Conservation (phyloP, 176 grass and related monocot genomes). For the Coix lacrymajobi region DNA sequence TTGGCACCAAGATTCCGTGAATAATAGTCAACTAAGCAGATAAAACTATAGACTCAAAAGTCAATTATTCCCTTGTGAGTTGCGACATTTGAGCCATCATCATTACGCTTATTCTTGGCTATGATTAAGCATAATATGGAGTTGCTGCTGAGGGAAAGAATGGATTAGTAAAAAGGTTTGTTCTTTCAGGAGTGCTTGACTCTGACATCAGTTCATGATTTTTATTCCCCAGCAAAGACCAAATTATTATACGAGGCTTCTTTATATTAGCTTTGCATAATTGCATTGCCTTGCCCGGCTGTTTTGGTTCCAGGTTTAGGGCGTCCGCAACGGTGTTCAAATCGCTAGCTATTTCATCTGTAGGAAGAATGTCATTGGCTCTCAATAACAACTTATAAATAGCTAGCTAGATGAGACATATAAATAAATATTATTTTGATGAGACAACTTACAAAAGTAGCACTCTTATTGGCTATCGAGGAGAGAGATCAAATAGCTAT, state of each 20-base stretch:
- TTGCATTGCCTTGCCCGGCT: conserved; percentile 27
- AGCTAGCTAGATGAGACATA: too few relatives aligned
- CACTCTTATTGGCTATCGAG: too few relatives aligned
- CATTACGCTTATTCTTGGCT: conserved; percentile 24
- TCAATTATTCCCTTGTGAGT: background rate
- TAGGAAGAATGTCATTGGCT: too few relatives aligned
- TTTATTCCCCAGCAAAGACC: conserved; percentile 43
- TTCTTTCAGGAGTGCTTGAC: conserved; percentile 22
- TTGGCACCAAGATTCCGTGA: background rate
- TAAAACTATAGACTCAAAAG: background rate
- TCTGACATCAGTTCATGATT: conserved; percentile 38
- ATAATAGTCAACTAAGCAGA: conserved; percentile 24
- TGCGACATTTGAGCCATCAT: conserved; percentile 1
- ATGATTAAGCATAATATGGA: conserved; percentile 46
- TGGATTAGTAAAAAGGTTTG: background rate
- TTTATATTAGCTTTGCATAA: conserved; percentile 11
- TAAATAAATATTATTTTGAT: too few relatives aligned
- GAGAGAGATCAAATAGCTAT: too few relatives aligned
- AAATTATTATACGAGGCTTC: background rate
- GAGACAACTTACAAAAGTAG: too few relatives aligned
- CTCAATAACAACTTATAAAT: too few relatives aligned
- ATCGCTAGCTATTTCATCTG: too few relatives aligned
- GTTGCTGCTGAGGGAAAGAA: background rate
- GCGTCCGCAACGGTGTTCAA: too few relatives aligned
- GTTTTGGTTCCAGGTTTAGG: conserved; percentile 54